phyloP scores from a whole-genome alignment of 257 asterid genomes.

The Salvia rosmarinus region DNA sequence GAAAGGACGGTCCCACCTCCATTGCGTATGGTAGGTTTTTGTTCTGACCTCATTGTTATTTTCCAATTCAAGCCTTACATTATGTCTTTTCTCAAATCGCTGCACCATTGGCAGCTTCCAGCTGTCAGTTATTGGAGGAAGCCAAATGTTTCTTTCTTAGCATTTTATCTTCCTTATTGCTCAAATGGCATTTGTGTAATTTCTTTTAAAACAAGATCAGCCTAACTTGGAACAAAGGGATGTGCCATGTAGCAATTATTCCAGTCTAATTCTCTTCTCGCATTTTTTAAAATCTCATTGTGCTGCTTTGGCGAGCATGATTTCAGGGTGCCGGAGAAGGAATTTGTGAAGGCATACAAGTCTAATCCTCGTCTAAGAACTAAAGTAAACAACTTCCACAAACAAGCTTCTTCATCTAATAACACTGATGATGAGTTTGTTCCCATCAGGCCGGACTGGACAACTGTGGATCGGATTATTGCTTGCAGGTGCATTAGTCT shows the following conservation, averaged over 20 bases:
- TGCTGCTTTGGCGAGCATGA: conserved; percentile 29
- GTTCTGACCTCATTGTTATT: conserved; percentile 14
- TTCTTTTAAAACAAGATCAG: conserved; percentile 26
- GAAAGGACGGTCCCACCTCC: conserved; percentile 93
- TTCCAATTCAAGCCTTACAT: conserved; percentile 22
- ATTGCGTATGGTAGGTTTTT: conserved; percentile 77
- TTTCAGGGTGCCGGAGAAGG: conserved; percentile 93
- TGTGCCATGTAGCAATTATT: conserved; percentile 12
- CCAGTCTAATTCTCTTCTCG: conserved; percentile 18
- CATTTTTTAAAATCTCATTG: conserved; percentile 22
- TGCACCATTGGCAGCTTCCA: conserved; percentile 31
- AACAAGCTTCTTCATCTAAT: conserved; percentile 69
- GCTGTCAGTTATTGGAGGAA: conserved; percentile 28
- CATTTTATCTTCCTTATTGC: neutral
- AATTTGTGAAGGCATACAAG: conserved; percentile 84
- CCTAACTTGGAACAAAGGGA: conserved; percentile 28
- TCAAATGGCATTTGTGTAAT: conserved; percentile 25
- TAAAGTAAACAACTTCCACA: conserved; percentile 81
- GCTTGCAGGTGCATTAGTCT: conserved; percentile 67
- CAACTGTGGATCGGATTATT: conserved; percentile 87
- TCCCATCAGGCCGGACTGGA: conserved; percentile 96
- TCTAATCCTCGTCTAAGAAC: conserved; percentile 86
- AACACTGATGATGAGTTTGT: conserved; percentile 74
- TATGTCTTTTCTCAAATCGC: conserved; percentile 22
- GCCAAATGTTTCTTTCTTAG: conserved; percentile 12